Evolutionary conservation across 2,329 filamentous ascomycete genomes (phyloP), one percentile per base, ranked within the genome.

Genomic region (Lasiodiplodia gonubiensis): DNA sequence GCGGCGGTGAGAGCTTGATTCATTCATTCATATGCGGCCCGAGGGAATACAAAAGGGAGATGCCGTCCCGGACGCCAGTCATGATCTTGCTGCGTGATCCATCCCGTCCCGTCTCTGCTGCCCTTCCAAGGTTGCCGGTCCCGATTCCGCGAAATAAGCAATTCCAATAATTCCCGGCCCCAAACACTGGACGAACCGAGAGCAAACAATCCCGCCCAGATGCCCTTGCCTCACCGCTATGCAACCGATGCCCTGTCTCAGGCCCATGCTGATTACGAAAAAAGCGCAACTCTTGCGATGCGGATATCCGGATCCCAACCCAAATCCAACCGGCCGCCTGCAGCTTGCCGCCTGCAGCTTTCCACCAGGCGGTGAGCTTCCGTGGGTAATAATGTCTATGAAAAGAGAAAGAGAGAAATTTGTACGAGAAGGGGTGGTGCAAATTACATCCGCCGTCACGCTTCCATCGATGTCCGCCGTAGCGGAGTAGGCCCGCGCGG

Each of bases 401-500:
- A 49, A 65, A 71, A 18, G 25, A 48, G 39, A 49, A 70, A 68
- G 57, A 68, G 57, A 67, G 70, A 71, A 68, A 69, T 70, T 72
- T 72, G 71, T 74, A 73, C 72, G 69, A 72, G 70, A 71, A 71
- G 67, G 4, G 21, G 69, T 71, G 71, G 70, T 71, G 71, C 70
- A 68, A 59, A 66, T 52, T 71, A 63, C 33, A 53, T 35, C 46
- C 35, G 35, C 63, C 27, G 48, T 66, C 53, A 66, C 49, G 57
- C 49, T 30, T 71, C 68, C 54, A 66, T 64, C 23, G 71, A 70
- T 48, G 70, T 71, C 53, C 72, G 72, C 53, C 73, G 75, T 67
- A 71, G 72, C 65, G 74, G 70, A 52, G 74, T 72, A 23, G 73
- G 69, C 51, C 72, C 74, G 69, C 72, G 76, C 65, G 69, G 74